Base-by-base conservation (phyloP, 2,329 filamentous ascomycete genomes). In the Hymenoscyphus scutula region DNA sequence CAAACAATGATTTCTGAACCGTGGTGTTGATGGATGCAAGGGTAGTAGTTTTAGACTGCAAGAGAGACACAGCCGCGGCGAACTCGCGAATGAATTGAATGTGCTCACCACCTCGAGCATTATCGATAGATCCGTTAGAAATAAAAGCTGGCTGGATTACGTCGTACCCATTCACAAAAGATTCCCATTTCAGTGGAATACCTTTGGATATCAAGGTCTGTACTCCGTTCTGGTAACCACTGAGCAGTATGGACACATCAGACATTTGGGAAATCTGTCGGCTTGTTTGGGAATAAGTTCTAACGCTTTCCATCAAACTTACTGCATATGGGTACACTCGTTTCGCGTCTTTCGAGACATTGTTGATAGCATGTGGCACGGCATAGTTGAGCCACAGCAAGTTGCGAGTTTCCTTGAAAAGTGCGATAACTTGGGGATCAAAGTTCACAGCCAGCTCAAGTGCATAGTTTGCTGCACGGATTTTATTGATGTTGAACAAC, bases 401-500 rank as follows among this genome's bases (percentile, higher is more conserved):
- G 73, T 99, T 99, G 48, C 96, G 88, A 29, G 96, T 96, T 79
- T 99, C 95, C 74, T 99, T 99, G 83, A 99, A 99, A 10, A 99
- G 81, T 0, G 94, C 93, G 73, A 99, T 99, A 62, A 98, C 91
- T 74, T 99, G 95, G 13, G 91, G 88, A 74, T 99, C 94, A 71
- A 99, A 99, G 77, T 98, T 99, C 74, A 99, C 93, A 13, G 85
- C 85, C 29, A 99, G 82, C 76, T 98, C 94, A 34, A 98, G 80
- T 15, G 88, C 85, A 72, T 97, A 95, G 63, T 94, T 94, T 15
- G 91, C 90, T n/a, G 94, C 91, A 68, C 95, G 87, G 68, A 97
- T 92, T 69, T 90, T 90, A 67, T 83, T 86, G 71, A 99, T 93
- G 63, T 90, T 89, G 76, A 99, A 99, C 0, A 99, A 84, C 10